These are phyloP conservation scores for Loxodes magnus DNA, from an alignment of 73 alveolate species.

Conservation along the genomic window DNA sequence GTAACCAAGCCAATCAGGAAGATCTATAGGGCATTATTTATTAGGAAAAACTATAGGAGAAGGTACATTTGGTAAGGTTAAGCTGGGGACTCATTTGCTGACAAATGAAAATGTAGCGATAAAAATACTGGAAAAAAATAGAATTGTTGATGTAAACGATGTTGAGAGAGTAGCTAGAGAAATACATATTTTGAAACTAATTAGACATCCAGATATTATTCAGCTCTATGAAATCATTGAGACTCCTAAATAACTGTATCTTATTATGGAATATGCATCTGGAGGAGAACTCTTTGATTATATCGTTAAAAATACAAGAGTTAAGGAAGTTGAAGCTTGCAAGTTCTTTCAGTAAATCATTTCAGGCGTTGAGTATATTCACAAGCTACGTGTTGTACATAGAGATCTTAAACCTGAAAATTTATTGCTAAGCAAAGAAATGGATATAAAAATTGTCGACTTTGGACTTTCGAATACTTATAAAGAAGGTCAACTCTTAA, in stretches of 20 bases:
- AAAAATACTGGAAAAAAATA: constrained; percentile 18
- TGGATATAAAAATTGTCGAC: constrained; percentile 47
- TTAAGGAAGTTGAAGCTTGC: constrained; percentile 61
- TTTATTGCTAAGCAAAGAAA: constrained; percentile 31
- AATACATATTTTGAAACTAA: constrained; percentile 51
- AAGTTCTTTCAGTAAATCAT: constrained; percentile 51
- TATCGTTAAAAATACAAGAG: constrained; percentile 44
- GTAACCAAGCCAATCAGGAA: too few relatives aligned
- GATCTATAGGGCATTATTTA: neutral
- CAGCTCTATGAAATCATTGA: constrained; percentile 72
- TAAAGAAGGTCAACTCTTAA: constrained; percentile 27
- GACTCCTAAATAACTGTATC: constrained; percentile 64
- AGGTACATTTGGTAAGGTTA: constrained; percentile 39
- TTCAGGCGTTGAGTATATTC: too few relatives aligned
- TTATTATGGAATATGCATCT: constrained; percentile 58
- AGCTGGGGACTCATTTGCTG: constrained; percentile 16
- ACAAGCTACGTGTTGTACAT: constrained; percentile 38
- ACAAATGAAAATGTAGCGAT: constrained; percentile 22
- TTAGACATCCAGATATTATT: too few relatives aligned
- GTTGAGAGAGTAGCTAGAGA: constrained; percentile 67
- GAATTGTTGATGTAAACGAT: constrained; percentile 48
- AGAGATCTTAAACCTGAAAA: too few relatives aligned
- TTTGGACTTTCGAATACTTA: constrained; percentile 56
- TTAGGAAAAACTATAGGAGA: constrained; percentile 18
- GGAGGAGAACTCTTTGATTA: constrained; percentile 72